Evolutionary conservation across 495 filamentous ascomycete species (phyloP).

Genomic region (Pseudoneurospora amorphoporcata): DNA sequence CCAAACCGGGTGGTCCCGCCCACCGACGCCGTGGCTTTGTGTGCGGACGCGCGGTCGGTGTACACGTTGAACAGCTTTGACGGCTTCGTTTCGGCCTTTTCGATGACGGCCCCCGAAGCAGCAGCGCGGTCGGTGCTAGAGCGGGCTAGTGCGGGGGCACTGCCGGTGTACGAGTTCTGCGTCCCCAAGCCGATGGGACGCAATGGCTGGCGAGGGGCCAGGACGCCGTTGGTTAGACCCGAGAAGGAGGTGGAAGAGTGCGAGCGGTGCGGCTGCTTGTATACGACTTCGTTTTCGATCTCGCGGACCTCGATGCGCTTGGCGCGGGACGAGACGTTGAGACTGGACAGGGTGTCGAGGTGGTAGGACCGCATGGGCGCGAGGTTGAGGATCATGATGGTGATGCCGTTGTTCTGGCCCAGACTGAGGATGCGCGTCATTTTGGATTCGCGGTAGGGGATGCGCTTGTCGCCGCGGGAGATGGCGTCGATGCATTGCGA

Average conservation of each 20-base stretch:
- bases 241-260: not conserved
- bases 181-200: conserved; percentile 53
- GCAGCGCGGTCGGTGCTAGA: conserved; percentile 28
- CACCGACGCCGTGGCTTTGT: conserved; percentile 29
- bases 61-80: conserved; percentile 76
- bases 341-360: conserved; percentile 81
- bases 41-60: conserved; percentile 45
- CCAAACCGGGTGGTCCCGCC: conserved; percentile 4
- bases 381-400: conserved; percentile 93
- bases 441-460: conserved; percentile 91
- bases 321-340: conserved; percentile 91
- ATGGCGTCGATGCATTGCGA: conserved; percentile 97
- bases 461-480: conserved; percentile 52
- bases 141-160: conserved; percentile 31
- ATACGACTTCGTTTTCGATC: conserved; percentile 85
- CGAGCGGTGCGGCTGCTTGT: conserved; percentile 53
- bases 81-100: conserved; percentile 52
- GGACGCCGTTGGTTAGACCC: conserved; percentile 28
- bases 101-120: conserved; percentile 36
- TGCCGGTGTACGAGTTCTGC: conserved; percentile 46
- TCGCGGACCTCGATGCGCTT: conserved; percentile 95
- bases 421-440: conserved; percentile 92
- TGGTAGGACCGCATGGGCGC: conserved; percentile 82
- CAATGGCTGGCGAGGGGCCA: conserved; percentile 61
- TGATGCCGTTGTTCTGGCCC: conserved; percentile 92